Base-by-base conservation (phyloP, 2,329 filamentous ascomycete genomes). In the Pezicula carpinea region DNA sequence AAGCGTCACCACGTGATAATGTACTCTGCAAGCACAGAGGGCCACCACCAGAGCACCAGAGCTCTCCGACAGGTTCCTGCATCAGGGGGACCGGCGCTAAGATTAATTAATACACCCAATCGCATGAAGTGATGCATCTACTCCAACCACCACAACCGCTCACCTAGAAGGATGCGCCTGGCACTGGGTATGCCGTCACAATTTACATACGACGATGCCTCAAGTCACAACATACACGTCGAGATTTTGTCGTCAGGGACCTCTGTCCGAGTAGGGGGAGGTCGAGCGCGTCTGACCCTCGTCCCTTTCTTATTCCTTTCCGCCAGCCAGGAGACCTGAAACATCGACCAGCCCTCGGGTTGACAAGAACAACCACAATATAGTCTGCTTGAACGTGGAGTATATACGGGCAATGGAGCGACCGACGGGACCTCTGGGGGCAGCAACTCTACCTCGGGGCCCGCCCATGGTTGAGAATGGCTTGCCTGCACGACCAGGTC, bases 381-480 rank as follows among this genome's bases (percentile, higher is more conserved):
- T 34, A 31, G n/a, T 15, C 21, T 15, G 22, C 3, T 22, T 23
- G 18, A 48, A 44, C 21, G 26, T 43, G 41, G 42, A 39, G 47
- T 39, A 34, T 41, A 26, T 23, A 47, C 41, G 17, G 48, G 43
- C 49, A 42, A 64, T 65, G 63, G 62, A 65, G 32, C 53, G 61
- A 22, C 58, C 59, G 39, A 54, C 55, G 13, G 63, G 62, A 45
- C 58, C 59, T 26, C 44, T 66, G 47, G 66, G 64, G 31, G 59
- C 59, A 44, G 63, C 63, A 35, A 64, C 62, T 35, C 60, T 64
- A 49, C 63, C 64, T 21, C 64, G 61, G 41, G 61, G 64, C 42
- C 60, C 72, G 54, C 55, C 55, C 15, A 68, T 73, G 53, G 62
- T 67, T 47, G 73, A 76, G 36, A 61, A 57, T 53, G 60, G 56